A percentile compares a stretch with the other conserved stretches of the same genome.
phyloP scores from a whole-genome alignment of 768 basidiomycete genomes.

The Termitomyces bulborhizus region DNA sequence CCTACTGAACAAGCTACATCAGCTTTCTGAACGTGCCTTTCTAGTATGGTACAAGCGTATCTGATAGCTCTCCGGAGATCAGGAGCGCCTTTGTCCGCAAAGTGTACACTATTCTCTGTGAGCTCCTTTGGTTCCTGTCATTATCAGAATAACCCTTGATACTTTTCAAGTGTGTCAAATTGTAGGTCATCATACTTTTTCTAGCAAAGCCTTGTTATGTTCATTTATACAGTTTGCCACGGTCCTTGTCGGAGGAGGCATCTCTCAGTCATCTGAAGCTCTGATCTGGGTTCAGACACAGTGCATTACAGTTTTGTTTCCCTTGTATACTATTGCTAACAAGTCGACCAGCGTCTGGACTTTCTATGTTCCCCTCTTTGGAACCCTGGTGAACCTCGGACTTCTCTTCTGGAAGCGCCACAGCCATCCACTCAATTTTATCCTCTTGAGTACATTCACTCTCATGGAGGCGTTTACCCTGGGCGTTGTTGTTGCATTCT shows the following conservation, averaged over 20 bases:
- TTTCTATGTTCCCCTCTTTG: conserved; percentile 74
- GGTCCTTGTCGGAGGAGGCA: conserved; percentile 62
- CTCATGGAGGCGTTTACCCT: conserved; percentile 86
- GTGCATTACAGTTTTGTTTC: conserved; percentile 31
- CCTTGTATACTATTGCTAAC: background rate
- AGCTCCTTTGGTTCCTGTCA: conserved; percentile 24
- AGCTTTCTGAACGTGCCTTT: conserved; percentile 1
- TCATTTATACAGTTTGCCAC: conserved; percentile 52
- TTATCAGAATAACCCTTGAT: background rate
- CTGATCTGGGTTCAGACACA: conserved; percentile 69
- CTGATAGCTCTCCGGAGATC: conserved; percentile 73
- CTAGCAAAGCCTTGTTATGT: background rate
- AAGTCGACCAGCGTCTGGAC: conserved; percentile 55
- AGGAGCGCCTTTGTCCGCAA: conserved; percentile 85
- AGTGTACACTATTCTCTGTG: conserved; percentile 86
- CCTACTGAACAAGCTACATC: background rate
- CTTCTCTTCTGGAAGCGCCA: conserved; percentile 92
- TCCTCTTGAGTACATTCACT: conserved; percentile 84
- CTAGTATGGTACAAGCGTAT: conserved; percentile 78
- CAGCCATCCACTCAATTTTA: conserved; percentile 80
- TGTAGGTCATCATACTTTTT: conserved; percentile 33
- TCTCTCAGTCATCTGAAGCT: conserved; percentile 58
- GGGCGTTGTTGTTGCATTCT: conserved; percentile 78
- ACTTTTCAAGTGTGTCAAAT: conserved; percentile 58
- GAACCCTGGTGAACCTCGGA: conserved; percentile 72